Percentiles rank a stretch among this genome's conserved stretches.
Evolutionary conservation across 2,329 filamentous ascomycete species (phyloP).

Genomic region (Graphilbum sp.): DNA sequence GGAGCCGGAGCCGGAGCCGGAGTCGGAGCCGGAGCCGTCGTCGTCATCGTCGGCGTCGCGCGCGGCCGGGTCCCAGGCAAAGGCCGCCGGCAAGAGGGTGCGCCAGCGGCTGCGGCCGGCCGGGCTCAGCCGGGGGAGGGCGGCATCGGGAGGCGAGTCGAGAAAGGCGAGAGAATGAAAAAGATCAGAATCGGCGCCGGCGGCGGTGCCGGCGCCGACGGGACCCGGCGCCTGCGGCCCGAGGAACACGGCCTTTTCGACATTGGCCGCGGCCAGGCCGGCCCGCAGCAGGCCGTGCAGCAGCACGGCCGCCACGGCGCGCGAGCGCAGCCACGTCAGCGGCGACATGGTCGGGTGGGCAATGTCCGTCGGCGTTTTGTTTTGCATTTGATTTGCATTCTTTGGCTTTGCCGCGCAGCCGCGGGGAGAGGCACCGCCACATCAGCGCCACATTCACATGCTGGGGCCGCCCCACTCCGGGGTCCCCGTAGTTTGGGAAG

Average conservation of each 20-base stretch:
- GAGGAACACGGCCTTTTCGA: constrained; percentile 81
- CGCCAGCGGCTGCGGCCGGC: constrained; percentile 24
- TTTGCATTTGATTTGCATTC: too few relatives aligned
- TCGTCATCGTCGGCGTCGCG: too few relatives aligned
- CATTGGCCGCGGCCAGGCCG: constrained; percentile 43
- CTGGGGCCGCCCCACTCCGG: too few relatives aligned
- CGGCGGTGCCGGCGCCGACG: constrained; percentile 39
- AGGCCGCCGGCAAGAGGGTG: constrained; percentile 48
- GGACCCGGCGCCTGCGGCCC: constrained; percentile 46
- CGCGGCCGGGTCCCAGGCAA: constrained; percentile 46
- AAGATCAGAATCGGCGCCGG: too few relatives aligned
- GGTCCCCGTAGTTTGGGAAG: not conserved
- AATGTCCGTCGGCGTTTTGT: too few relatives aligned
- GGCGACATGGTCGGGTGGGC: not conserved
- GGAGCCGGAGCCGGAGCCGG: too few relatives aligned
- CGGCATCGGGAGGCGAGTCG: too few relatives aligned
- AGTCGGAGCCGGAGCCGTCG: too few relatives aligned
- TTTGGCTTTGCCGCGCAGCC: too few relatives aligned
- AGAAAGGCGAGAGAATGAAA: too few relatives aligned
- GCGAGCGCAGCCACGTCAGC: not conserved
- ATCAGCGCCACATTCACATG: constrained; percentile 11
- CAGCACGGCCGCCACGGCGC: constrained; percentile 2
- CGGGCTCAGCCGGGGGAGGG: constrained; percentile 3
- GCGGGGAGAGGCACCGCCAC: not conserved
- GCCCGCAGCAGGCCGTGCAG: constrained; percentile 8